phyloP scores from a whole-genome alignment of 768 basidiomycete species.

The Goffeauzyma gilvescens region DNA sequence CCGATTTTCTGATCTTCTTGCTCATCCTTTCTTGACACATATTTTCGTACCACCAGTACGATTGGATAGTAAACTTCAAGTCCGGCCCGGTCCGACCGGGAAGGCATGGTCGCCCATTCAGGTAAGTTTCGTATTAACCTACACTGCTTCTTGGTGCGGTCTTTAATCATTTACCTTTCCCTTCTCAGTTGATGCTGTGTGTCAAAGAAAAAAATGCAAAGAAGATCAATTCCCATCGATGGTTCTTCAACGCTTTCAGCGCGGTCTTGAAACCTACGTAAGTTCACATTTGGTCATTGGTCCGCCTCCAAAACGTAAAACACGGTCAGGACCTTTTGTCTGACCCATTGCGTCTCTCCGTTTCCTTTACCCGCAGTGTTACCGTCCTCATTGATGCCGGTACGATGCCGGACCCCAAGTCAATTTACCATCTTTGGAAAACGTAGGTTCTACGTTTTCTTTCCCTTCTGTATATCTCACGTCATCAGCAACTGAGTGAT shows the following conservation, averaged over 20 bases:
- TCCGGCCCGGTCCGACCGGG: conserved; percentile 50
- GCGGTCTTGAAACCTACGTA: conserved; percentile 25
- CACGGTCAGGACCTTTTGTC: not conserved
- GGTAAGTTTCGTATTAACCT: conserved; percentile 50
- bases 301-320: not conserved
- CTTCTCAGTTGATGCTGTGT: not conserved
- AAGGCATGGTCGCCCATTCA: conserved; percentile 74
- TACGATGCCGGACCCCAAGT: conserved; percentile 69
- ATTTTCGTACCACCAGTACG: too few species aligned
- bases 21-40: conserved; percentile 2
- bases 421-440: conserved; percentile 90
- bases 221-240: conserved; percentile 40
- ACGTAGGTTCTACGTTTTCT: too few species aligned
- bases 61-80: conserved; percentile 59
- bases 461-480: too few species aligned
- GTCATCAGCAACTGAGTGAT: too few species aligned
- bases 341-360: not conserved
- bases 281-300: not conserved
- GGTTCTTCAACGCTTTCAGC: conserved; percentile 51
- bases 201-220: conserved; percentile 11
- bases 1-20: too few species aligned
- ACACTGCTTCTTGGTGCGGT: not conserved
- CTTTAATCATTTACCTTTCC: conserved; percentile 32
- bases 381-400: conserved; percentile 91
- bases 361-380: conserved; percentile 44